phyloP scores from a whole-genome alignment of 352 stramenopile genomes.

The Globisporangium perplexum region DNA sequence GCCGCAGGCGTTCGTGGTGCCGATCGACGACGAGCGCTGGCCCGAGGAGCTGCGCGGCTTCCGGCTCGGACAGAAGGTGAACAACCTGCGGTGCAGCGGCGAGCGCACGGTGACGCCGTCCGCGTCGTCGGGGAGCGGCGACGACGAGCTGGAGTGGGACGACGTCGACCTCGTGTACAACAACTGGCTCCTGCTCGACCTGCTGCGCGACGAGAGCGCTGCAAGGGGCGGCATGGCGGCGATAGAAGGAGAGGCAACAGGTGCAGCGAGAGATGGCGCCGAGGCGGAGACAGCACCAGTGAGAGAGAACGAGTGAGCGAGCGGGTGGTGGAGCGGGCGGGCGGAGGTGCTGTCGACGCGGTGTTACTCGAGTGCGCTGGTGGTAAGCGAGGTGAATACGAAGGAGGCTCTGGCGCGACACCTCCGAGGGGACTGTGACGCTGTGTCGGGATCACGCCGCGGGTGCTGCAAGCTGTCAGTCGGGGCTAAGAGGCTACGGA shows the following conservation, averaged over 20 bases:
- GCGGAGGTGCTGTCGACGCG: not conserved
- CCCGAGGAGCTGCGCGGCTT: constrained; percentile 22
- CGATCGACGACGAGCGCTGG: constrained; percentile 20
- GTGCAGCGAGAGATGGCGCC: not conserved
- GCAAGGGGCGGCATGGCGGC: not conserved
- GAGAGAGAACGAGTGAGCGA: not conserved
- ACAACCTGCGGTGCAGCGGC: constrained; percentile 30
- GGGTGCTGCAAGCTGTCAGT: not conserved
- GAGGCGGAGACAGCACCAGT: no score
- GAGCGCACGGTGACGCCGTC: not conserved
- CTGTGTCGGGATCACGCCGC: not conserved
- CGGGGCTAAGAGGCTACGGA: not conserved
- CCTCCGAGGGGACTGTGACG: not conserved
- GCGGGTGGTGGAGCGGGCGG: not conserved
- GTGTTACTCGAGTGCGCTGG: not conserved
- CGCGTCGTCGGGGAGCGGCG: not conserved
- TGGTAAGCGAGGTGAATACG: not conserved
- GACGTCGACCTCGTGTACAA: constrained; percentile 37
- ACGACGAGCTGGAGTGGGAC: constrained; percentile 10
- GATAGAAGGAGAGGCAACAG: not conserved
- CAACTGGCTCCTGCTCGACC: constrained; percentile 38
- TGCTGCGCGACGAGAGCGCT: constrained; percentile 17
- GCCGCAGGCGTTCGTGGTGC: constrained; percentile 36
- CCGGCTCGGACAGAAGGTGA: constrained; percentile 38
- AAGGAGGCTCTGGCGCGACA: not conserved